Conservation (phyloP, 257 asterid genomes). For the Cruciata laevipes region DNA sequence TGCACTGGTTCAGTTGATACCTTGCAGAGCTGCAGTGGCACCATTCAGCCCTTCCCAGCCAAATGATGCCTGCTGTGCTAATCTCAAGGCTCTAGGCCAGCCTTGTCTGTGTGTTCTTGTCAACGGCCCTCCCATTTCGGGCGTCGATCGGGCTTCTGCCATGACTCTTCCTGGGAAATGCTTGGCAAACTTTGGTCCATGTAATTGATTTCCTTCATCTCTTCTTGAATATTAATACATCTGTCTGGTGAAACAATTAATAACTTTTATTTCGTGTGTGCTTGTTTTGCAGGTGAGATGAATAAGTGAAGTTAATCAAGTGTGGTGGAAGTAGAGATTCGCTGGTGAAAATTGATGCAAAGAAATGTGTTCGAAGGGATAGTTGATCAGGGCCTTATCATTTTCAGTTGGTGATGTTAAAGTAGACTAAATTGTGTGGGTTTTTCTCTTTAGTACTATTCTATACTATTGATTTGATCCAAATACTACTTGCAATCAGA, state of each 20-base stretch:
- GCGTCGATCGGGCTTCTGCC: slow-evolving; percentile 76
- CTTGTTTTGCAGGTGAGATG: slow-evolving; percentile 42
- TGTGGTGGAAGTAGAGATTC: slow-evolving; percentile 3
- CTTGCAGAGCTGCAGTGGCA: slow-evolving; percentile 78
- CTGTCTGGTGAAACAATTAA: not conserved
- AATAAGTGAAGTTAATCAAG: slow-evolving; percentile 20
- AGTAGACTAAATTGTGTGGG: too few species aligned
- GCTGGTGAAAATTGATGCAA: slow-evolving; percentile 4
- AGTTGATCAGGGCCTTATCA: not conserved
- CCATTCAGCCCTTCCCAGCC: slow-evolving; percentile 70
- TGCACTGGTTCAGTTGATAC: slow-evolving; percentile 78
- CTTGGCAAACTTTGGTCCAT: slow-evolving; percentile 75
- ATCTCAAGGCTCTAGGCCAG: slow-evolving; percentile 86
- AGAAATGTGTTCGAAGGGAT: slow-evolving; percentile 17
- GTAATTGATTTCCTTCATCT: slow-evolving; percentile 20
- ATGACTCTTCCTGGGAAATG: slow-evolving; percentile 84
- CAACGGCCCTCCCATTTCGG: slow-evolving; percentile 91
- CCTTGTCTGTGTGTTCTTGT: slow-evolving; percentile 79
- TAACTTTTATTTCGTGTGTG: not conserved
- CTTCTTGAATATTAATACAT: too few species aligned
- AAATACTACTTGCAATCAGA: not conserved
- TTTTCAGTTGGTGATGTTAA: not conserved
- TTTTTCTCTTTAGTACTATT: too few species aligned
- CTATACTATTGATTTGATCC: not conserved
- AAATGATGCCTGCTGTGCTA: slow-evolving; percentile 68